Evolutionary conservation across 805 yeast species (phyloP), one percentile per base, ranked within the genome.

Genomic region (Wickerhamomyces chambardii): DNA sequence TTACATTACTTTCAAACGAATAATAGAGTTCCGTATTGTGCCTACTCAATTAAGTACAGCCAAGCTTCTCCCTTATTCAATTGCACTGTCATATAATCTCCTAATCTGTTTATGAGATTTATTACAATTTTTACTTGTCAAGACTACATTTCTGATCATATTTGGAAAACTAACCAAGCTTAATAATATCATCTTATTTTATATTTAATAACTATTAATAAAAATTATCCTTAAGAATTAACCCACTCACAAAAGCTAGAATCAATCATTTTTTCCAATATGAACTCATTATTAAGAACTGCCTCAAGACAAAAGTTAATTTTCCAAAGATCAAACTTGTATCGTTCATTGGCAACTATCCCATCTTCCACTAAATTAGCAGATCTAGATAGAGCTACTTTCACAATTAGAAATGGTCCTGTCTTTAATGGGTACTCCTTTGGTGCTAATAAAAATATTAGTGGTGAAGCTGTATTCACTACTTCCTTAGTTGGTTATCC

Each of bases 401-500:
- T 90, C 50, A 81, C 95, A 18, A 79, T 90, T 50, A 77, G 89
- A 56, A 84, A 87, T 55, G 98, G 97, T 15, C 96, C 97, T 16
- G 79, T 85, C 24, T 86, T 86, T 67, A 77, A 74, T 50, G 99
- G 98, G 29, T 81, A 76, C 57, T 90, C 97, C 0, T 94, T 92
- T 54, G 99, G 99, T 53, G 95, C 97, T 30, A 78, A 86, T 59
- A 82, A 81, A 46, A 85, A 89, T 44, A 76, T 86, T 42, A 79
- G 94, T 40, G 99, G 99, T 44, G 99, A 92, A 62, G 95, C 96
- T 22, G 98, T 94, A 31, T 92, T 92, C 68, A 86, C 97, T 32
- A 94, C 99, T 25, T 92, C 97, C 7, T 70, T 94, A 59, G 98
- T 92, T 11, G 99, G 98, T 15, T 92, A 92, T 62, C 97, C 98